Percentiles rank a stretch among this genome's conserved stretches.
Evolutionary conservation across 306 rosid species (phyloP).

Genomic region (Vigna reflexopilosa): DNA sequence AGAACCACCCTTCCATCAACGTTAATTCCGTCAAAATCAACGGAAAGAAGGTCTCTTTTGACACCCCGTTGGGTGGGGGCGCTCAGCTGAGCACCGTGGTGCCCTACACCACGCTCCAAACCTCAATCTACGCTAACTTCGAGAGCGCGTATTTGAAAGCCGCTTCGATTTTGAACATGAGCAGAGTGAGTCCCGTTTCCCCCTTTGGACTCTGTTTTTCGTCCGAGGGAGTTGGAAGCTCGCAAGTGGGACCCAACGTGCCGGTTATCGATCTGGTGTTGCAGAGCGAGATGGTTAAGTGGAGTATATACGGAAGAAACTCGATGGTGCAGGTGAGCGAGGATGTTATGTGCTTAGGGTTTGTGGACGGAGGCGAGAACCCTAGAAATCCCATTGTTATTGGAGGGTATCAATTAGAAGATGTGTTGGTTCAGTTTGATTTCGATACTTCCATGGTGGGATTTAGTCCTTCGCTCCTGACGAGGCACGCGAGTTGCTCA

Average conservation of each 20-base stretch:
- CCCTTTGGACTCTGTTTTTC: conserved; percentile 72
- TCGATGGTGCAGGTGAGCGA: conserved; percentile 67
- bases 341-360: conserved; percentile 67
- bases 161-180: conserved; percentile 59
- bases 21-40: conserved; percentile 63
- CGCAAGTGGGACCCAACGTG: conserved; percentile 44
- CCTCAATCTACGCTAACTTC: conserved; percentile 56
- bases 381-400: conserved; percentile 56
- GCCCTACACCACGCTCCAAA: conserved; percentile 66
- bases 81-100: conserved; percentile 65
- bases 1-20: conserved; percentile 48
- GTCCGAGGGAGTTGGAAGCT: conserved; percentile 26
- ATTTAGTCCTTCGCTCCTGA: conserved; percentile 63
- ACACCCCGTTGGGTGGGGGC: conserved; percentile 41
- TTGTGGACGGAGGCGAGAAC: conserved; percentile 72
- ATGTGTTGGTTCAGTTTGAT: conserved; percentile 68
- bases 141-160: conserved; percentile 58
- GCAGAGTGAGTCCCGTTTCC: conserved; percentile 51
- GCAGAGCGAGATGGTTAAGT: conserved; percentile 85
- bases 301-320: conserved; percentile 71
- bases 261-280: conserved; percentile 67
- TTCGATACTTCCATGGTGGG: conserved; percentile 70
- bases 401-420: conserved; percentile 83
- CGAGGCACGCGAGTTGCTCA: conserved; percentile 53
- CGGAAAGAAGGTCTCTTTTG: conserved; percentile 59